Evolutionary conservation across 495 filamentous ascomycete species (phyloP), one percentile per base, ranked within the genome.

Genomic region (Daldinia vernicosa): DNA sequence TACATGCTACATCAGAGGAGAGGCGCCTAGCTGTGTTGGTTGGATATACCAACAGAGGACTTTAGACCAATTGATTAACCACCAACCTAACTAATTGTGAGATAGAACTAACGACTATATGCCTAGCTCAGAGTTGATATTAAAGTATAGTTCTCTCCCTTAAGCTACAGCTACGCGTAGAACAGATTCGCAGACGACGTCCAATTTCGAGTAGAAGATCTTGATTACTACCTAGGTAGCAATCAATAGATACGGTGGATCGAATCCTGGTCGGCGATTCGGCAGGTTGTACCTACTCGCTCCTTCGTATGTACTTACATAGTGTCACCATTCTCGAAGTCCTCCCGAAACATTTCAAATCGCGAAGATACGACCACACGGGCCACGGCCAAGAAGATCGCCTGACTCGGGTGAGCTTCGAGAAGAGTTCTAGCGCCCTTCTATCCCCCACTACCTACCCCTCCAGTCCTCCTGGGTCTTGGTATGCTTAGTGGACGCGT

Each of bases 381-480:
- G 55, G 60, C 65, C 70, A 52, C 60, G 60, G 53, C 69, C 55
- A 67, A 65, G 64, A 58, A 27, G 6, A 33, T 12, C 64, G 9
- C 30, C 35, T 26, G 59, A 59, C 30, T 55, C 27, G 33, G 50
- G 57, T 39, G 60, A 37, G 54, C 55, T 72, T 72, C 70, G 60
- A 72, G 70, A 72, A 72, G 47, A 60, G 58, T 72, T 72, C 70
- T 69, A 72, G 70, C 65, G 69, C 40, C 39, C 14, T 6, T 27
- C 28, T 45, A n/a, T 56, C 61, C 59, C 69, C 69, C 63, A 59
- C 60, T 45, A 63, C 40, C 45, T n/a, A n/a, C n/a, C n/a, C n/a
- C n/a, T n/a, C n/a, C n/a, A n/a, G n/a, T n/a, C 26, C 57, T 19
- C 55, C 64, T 27, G 50, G 24, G 15, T 69, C 12, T 52, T 35